Percentiles rank a stretch among this genome's conserved stretches.
phyloP scores from a whole-genome alignment of 176 grass and related monocot species.

The Chrysopogon serrulatus region DNA sequence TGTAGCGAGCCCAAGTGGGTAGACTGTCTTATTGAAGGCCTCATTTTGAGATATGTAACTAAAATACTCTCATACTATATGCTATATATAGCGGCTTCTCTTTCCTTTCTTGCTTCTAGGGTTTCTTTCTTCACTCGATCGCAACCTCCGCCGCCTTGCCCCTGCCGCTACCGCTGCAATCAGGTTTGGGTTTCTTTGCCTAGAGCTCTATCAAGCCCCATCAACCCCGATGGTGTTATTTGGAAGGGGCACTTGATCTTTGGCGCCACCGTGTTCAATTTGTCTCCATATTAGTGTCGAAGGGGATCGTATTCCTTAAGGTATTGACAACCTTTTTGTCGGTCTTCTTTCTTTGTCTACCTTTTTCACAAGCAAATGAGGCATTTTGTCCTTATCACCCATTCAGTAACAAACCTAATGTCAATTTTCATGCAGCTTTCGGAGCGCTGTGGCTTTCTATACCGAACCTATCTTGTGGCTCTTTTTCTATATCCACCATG shows the following conservation, averaged over 20 bases:
- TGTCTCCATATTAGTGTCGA: not conserved
- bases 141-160: too few relatives aligned
- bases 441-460: not conserved
- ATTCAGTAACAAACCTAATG: not conserved
- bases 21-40: not conserved
- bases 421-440: not conserved
- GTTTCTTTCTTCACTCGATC: not conserved
- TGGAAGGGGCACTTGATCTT: not conserved
- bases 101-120: not conserved
- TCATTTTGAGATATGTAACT: not conserved
- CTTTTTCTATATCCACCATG: not conserved
- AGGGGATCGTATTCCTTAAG: not conserved
- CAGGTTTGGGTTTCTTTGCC: not conserved
- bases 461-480: not conserved
- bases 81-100: not conserved
- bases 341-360: not conserved
- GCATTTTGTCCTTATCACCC: not conserved
- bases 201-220: not conserved
- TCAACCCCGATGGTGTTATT: not conserved
- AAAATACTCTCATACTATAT: not conserved
- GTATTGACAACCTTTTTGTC: not conserved
- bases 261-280: not conserved
- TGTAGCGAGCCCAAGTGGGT: not conserved
- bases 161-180: not conserved
- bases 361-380: not conserved